Evolutionary conservation across 306 rosid genomes (phyloP).

Genomic region (Rosa lucieae): DNA sequence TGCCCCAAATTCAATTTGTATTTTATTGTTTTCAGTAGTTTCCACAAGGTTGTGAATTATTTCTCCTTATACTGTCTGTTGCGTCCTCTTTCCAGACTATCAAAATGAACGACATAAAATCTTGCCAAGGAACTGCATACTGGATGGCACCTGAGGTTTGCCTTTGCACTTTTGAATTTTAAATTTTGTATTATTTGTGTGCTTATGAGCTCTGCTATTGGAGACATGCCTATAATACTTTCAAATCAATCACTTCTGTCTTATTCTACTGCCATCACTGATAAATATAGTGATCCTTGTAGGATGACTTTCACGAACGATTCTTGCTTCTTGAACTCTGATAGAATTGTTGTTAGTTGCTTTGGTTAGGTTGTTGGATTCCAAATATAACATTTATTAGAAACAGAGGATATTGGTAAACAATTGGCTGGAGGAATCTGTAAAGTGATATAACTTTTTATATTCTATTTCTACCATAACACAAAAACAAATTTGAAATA

Average conservation of each 20-base stretch:
- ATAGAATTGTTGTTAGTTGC: not conserved
- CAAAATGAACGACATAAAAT: slow-evolving; percentile 75
- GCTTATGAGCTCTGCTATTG: slow-evolving; percentile 6
- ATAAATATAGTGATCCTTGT: not conserved
- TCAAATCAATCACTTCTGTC: not conserved
- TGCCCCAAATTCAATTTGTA: slow-evolving; percentile 9
- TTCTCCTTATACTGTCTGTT: slow-evolving; percentile 24
- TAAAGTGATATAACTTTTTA: not conserved
- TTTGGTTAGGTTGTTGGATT: not conserved
- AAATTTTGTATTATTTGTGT: slow-evolving; percentile 9
- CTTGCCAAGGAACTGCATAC: slow-evolving; percentile 80
- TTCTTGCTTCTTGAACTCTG: not conserved
- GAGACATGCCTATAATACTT: not conserved
- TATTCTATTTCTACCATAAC: not conserved
- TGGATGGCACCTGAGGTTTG: slow-evolving; percentile 99
- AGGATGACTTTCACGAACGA: slow-evolving; percentile 5
- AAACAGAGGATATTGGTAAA: not conserved
- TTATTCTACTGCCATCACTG: not conserved
- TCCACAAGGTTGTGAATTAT: slow-evolving; percentile 18
- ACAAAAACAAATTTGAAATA: not conserved
- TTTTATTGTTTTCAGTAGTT: slow-evolving; percentile 8
- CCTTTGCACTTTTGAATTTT: slow-evolving; percentile 22
- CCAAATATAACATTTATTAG: not conserved
- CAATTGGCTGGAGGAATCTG: not conserved
- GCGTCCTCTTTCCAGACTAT: slow-evolving; percentile 54